Base-by-base conservation (phyloP, 1,284 basidiomycete genomes). In the Leccinum pseudoinsigne region DNA sequence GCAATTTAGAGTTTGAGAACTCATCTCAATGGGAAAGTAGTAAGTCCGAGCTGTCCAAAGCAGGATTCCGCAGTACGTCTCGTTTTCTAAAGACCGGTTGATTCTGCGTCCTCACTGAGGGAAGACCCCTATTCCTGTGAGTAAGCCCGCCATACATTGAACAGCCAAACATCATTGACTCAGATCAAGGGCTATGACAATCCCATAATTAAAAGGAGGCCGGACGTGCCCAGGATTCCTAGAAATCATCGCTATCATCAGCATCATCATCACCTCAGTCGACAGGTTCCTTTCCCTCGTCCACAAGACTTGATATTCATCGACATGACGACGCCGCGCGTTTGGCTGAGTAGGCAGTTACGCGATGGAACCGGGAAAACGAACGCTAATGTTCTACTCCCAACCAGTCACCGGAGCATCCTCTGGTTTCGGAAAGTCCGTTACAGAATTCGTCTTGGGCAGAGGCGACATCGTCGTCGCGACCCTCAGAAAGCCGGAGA, bases 381-480 rank as follows among this genome's bases (percentile, higher is more conserved):
- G 11, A 14, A 58, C 21, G 34, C 23, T 28, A 9, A 59, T 1
- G 3, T 14, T 21, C n/a, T 1, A 18, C 18, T 28, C 26, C 31
- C 1, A 18, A 8, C 10, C 14, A 66, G 59, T 64, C 16, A 66
- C 55, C 3, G 64, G 64, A 6, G 50, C 60, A 51, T 58, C 50
- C 0, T 63, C 64, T 26, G 64, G 59, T 8, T 58, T 65, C 21
- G 64, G 64, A 55, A 65, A 18, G 16, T 21, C n/a, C 6, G 9
- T 66, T 4, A 42, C 64, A 2, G 59, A 66, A 36, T 42, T 57
- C 40, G 21, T 36, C 16, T 51, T 66, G 42, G 23, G 34, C 2
- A 36, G 57, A 36, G 64, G 59, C 14, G 60, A 66, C 16, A 31
- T 54, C 23, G 59, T 55, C 31, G 28, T 65, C n/a, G 55, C 64